Base-by-base conservation (phyloP, 1,284 basidiomycete species). In the Phellopilus nigrolimitatus region DNA sequence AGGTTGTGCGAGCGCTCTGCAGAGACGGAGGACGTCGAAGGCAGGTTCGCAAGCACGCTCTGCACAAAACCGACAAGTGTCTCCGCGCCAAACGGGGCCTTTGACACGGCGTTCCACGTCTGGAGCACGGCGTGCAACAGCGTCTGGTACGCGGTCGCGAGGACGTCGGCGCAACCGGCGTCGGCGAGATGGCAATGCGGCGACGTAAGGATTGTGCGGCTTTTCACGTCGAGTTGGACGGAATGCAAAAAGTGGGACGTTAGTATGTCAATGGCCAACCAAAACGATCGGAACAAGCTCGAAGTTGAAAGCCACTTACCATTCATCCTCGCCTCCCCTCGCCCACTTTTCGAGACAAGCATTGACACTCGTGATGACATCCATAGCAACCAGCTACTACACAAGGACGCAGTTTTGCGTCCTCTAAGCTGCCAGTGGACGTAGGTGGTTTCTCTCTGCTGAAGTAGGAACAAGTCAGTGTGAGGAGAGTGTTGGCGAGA, bases 141-240 rank as follows among this genome's bases (percentile, higher is more conserved):
- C 3, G 82, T 76, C 59, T 87, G 77, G 60, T 87, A 89, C 1
- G 72, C 74, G 12, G 79, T 83, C 10, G 76, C 75, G 17, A 88
- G 70, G 21, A 75, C 66, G 59, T 82, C 81, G 41, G 72, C 62
- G 52, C 68, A 75, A 25, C 68, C 68, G 2, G 74, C 63, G 63
- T 83, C 74, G 49, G 72, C 68, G 12, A 75, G 73, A 62, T 78
- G 79, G 54, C 72, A 74, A 64, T 84, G 83, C 28, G 74, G 73
- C 45, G 70, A 68, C 61, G 72, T 69, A 59, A 84, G 71, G 51
- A 79, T 73, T 61, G 71, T 74, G 62, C 79, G 80, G 66, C 83
- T 86, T 25, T 28, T 60, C 2, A 45, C 54, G 45, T 49, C 53
- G 57, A 41, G 45, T 21, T 49, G 47, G 47, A 43, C 47, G 53